These are phyloP conservation scores for Aspergillus awamori DNA, from an alignment of 2,329 filamentous ascomycete genomes.

Conservation along the genomic window DNA sequence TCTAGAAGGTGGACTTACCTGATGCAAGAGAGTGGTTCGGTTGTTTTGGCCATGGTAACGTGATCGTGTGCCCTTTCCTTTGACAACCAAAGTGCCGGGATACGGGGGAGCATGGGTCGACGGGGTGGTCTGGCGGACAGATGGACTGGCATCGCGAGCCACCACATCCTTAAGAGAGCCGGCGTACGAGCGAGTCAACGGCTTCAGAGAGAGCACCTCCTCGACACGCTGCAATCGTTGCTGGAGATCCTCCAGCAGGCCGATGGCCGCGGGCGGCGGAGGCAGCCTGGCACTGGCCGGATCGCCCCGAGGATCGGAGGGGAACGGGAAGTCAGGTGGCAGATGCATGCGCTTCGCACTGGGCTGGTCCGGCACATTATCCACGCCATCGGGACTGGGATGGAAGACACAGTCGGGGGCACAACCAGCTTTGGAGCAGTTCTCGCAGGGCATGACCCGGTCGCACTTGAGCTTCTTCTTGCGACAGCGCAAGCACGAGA, in stretches of 20 bases:
- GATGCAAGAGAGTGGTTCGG: conserved; percentile 22
- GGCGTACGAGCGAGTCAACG: background rate
- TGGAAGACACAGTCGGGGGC: conserved; percentile 21
- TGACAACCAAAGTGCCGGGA: conserved; percentile 24
- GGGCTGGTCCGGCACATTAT: background rate
- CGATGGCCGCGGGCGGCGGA: background rate
- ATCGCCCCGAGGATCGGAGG: background rate
- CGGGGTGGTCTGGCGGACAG: conserved; percentile 12
- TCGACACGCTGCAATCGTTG: conserved; percentile 25
- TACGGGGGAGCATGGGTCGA: conserved; percentile 11
- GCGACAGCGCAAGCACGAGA: conserved; percentile 30
- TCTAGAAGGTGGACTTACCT: conserved; percentile 10
- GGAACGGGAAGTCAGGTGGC: background rate
- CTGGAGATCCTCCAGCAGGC: conserved; percentile 28
- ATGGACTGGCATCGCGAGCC: background rate
- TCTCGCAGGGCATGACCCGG: conserved; percentile 25
- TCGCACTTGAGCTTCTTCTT: conserved; percentile 33
- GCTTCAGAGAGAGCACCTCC: conserved; percentile 16
- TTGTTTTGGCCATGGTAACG: conserved; percentile 28
- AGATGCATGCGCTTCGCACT: background rate
- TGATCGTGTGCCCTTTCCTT: conserved; percentile 27
- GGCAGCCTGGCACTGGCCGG: background rate
- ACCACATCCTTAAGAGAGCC: background rate
- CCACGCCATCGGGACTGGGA: conserved; percentile 7
- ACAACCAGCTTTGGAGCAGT: conserved; percentile 25